A percentile compares a stretch with the other conserved stretches of the same genome.
Conservation (phyloP, 148 eudicot genomes). For the Silene conica region DNA sequence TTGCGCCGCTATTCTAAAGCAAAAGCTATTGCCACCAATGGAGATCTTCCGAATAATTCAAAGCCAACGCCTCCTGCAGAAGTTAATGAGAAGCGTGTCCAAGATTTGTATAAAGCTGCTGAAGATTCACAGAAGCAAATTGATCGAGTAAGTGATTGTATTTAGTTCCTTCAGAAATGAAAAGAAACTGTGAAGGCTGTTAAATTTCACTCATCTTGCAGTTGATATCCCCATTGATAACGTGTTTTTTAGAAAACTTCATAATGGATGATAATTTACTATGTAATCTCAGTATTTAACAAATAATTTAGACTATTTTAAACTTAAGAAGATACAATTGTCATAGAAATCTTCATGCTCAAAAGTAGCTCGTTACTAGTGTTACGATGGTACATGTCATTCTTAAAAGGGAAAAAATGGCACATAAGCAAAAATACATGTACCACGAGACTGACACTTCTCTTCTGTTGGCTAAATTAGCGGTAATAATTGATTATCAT, state of each 20-base stretch:
- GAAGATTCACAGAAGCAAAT: slow-evolving; percentile 80
- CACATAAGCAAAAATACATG: background rate
- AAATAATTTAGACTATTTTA: too few relatives aligned
- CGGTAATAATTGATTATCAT: background rate
- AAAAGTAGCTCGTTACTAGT: background rate
- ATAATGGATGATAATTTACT: background rate
- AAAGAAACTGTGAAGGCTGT: background rate
- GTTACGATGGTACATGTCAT: background rate
- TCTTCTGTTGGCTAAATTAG: background rate
- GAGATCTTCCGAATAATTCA: slow-evolving; percentile 45
- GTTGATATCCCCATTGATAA: background rate
- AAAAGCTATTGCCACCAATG: slow-evolving; percentile 66
- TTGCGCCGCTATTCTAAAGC: slow-evolving; percentile 97
- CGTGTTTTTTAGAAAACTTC: background rate
- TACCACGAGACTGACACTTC: background rate
- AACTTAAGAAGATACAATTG: background rate
- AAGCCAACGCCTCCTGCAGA: slow-evolving; percentile 53
- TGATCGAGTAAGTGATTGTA: slow-evolving; percentile 46
- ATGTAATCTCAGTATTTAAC: background rate
- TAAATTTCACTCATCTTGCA: background rate
- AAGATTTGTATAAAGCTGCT: slow-evolving; percentile 69
- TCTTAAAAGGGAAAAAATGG: background rate
- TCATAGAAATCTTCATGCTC: background rate
- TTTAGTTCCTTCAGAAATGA: background rate
- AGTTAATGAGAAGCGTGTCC: slow-evolving; percentile 63